Evolutionary conservation across 139 green algal species (phyloP).

Genomic region (Eudorina sp.): DNA sequence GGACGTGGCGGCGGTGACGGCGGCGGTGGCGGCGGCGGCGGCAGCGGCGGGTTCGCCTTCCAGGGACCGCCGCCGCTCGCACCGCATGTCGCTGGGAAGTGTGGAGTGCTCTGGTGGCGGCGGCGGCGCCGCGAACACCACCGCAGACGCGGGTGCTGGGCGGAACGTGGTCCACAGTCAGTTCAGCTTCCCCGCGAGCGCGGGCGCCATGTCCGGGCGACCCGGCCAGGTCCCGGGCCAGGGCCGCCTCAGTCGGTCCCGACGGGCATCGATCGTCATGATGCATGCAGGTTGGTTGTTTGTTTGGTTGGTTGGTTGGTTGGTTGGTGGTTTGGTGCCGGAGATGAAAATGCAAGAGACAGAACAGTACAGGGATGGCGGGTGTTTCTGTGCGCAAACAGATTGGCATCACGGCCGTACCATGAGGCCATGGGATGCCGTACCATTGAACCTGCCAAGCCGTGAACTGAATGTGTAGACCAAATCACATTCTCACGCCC

Average conservation of each 20-base stretch:
- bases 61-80: neutral
- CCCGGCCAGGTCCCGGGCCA: neutral
- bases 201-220: neutral
- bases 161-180: neutral
- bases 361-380: neutral
- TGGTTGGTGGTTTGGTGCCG: too few relatives aligned
- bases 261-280: neutral
- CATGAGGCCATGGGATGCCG: neutral
- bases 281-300: slow-evolving; percentile 8
- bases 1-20: neutral
- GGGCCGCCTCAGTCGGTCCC: neutral
- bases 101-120: neutral
- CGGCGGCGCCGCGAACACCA: neutral
- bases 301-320: too few relatives aligned
- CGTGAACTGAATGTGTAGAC: neutral
- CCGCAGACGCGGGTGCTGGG: neutral
- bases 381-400: neutral
- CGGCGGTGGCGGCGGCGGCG: neutral
- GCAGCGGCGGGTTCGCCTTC: neutral
- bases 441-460: neutral
- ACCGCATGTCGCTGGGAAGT: neutral
- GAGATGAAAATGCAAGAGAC: neutral
- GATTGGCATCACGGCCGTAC: neutral
- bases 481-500: neutral
- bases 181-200: neutral